Base-by-base conservation (phyloP, 192 early-diverging fungal species). In the Backusella macrospora region DNA sequence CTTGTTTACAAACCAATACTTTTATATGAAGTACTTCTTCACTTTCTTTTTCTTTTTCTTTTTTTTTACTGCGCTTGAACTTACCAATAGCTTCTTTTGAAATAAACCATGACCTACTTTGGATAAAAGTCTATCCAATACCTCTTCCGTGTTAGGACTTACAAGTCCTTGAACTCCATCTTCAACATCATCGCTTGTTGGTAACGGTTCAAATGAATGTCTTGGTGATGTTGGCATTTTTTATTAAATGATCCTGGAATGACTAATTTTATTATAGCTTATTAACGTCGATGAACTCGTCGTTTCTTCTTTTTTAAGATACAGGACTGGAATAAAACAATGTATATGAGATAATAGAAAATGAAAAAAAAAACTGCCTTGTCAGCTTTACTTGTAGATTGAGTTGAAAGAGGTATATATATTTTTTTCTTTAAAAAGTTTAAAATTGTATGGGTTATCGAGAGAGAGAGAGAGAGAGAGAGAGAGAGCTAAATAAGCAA, bases 21-120 rank as follows among this genome's bases (percentile, higher is more conserved):
- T 34, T 34, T 34, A 18, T 49, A 71, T 4, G 67, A 38, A 48
- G 14, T 42, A 68, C 16, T 47, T 21, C 23, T 14, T 8, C 2
- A 34, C 29, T 2, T 34, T 2, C 2, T 34, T n/a, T 14, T 46
- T 46, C 14, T 4, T 14, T 14, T 4, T 21, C 9, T n/a, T 3
- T 23, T 55, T 8, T 55, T 26, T 55, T 55, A 5, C 10, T 10
- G 3, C 23, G 18, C 3, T 18, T 49, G 23, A 55, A 55, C 49
- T 73, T 84, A 88, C 86, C 83, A 88, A 48, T 13, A 88, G 77
- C 23, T 82, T 83, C 46, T 82, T 88, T 71, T 93, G 92, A 82
- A 89, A 93, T 63, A 82, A 81, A 13, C 92, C 92, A 73, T 90
- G 89, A n/a, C 92, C 92, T 43, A 93, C 89, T 77, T 82, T 85